Evolutionary conservation across 306 rosid species (phyloP), one percentile per base, ranked within the genome.

Genomic region (Benincasa hispida): DNA sequence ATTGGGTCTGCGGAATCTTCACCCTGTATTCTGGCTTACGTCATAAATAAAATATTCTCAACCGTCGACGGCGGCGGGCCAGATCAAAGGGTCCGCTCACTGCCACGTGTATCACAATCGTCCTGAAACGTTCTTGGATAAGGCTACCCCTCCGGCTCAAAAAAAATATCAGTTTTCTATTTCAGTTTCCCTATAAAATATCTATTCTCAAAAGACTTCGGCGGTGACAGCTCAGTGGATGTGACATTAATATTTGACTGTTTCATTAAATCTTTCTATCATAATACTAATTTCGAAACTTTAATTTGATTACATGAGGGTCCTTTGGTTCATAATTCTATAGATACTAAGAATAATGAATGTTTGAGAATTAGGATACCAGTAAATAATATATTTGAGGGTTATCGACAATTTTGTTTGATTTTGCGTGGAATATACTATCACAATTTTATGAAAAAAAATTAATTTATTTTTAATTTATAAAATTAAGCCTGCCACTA

Each of bases 41-140:
- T 62, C 47, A 63, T 63, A 63, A 63, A 34, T 30, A 62, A 63
- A 62, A 11, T 66, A 39, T 39, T 66, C 10, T 19, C 1, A 4
- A 66, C 19, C 30, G 73, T 37, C 54, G 54, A 67, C 54, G 74
- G 74, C 54, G 74, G 74, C 74, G 18, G 35, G 1, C 28, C 74
- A 67, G 11, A 67, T 67, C 34, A 24, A 67, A 22, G 32, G 53
- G 19, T 10, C 28, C 12, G 51, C 39, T 21, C 53, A 21, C 30
- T 2, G 74, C 53, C 54, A 67, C 74, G 74, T 67, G 74, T 67
- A 42, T 5, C 5, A 41, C 74, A 41, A 13, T 42, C 54, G 74
- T 39, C 54, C 54, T 41, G 74, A 67, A 67, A 67, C 74, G 74
- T 11, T 42, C 53, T 67, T 22, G 74, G 74, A 67, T 67, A 67